Conservation (phyloP, 352 stramenopile genomes). For the Pythium folliculosum region DNA sequence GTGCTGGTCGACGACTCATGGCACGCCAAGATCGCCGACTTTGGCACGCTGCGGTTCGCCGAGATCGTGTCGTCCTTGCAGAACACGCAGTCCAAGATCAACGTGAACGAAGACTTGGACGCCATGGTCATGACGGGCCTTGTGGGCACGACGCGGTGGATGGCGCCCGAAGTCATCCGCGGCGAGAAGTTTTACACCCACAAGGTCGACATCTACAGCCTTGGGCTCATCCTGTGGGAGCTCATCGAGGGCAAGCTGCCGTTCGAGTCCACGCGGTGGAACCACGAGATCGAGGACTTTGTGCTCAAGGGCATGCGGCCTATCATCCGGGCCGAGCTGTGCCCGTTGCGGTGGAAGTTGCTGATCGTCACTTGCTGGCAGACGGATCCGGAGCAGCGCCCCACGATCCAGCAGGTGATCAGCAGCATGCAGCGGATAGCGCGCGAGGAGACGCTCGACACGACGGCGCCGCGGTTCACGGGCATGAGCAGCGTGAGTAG, state of each 20-base stretch:
- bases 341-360: conserved; percentile 75
- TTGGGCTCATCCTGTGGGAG: conserved; percentile 88
- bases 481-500: conserved; percentile 32
- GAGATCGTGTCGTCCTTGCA: conserved; percentile 83
- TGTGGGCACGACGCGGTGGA: conserved; percentile 88
- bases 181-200: conserved; percentile 85
- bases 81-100: conserved; percentile 33
- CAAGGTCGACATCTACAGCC: conserved; percentile 90
- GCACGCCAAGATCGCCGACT: conserved; percentile 91
- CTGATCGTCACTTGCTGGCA: conserved; percentile 86
- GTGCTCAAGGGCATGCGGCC: conserved; percentile 73
- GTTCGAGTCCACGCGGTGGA: conserved; percentile 83
- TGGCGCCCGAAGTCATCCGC: conserved; percentile 89
- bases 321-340: conserved; percentile 64
- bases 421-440: conserved; percentile 77
- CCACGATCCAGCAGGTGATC: conserved; percentile 88
- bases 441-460: conserved; percentile 75
- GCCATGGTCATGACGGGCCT: conserved; percentile 83
- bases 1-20: conserved; percentile 89
- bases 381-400: conserved; percentile 72
- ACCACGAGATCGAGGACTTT: conserved; percentile 85
- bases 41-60: conserved; percentile 85
- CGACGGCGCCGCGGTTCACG: conserved; percentile 32
- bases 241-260: conserved; percentile 83
- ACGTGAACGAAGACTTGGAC: conserved; percentile 17